Conservation (phyloP, 768 basidiomycete genomes). For the Lactarius trivialis region DNA sequence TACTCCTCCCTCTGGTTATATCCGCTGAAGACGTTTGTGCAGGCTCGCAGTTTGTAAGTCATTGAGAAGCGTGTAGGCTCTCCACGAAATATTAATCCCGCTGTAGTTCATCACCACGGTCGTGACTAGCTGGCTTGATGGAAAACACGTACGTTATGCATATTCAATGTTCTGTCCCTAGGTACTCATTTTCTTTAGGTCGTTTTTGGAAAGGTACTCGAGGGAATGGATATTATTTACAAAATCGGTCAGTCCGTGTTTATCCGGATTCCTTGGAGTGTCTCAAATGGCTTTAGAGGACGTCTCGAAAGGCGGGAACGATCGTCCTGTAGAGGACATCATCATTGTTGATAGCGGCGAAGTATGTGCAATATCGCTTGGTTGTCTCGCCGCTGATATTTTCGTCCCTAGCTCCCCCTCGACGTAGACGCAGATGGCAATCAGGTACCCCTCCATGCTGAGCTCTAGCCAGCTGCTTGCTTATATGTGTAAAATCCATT, state of each 20-base stretch:
- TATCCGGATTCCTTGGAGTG: background rate
- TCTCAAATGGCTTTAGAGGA: constrained; percentile 49
- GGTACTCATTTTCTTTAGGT: constrained; percentile 44
- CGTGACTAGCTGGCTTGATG: constrained; percentile 84
- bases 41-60: constrained; percentile 86
- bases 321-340: constrained; percentile 73
- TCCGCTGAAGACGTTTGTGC: constrained; percentile 13
- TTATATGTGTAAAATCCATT: constrained; percentile 25
- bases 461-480: constrained; percentile 63
- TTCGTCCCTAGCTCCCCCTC: constrained; percentile 43
- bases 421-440: constrained; percentile 60
- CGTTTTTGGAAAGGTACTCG: constrained; percentile 87
- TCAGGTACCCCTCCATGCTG: constrained; percentile 90
- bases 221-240: constrained; percentile 84
- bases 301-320: constrained; percentile 58
- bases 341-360: constrained; percentile 83
- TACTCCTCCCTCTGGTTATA: background rate
- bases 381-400: constrained; percentile 8
- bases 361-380: constrained; percentile 38
- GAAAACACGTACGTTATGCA: constrained; percentile 58
- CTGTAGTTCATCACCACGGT: constrained; percentile 87
- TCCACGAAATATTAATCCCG: constrained; percentile 4
- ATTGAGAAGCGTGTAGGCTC: background rate
- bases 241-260: constrained; percentile 55
- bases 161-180: constrained; percentile 13